Base-by-base conservation (phyloP, 768 basidiomycete genomes). In the Gyrodon lividus region DNA sequence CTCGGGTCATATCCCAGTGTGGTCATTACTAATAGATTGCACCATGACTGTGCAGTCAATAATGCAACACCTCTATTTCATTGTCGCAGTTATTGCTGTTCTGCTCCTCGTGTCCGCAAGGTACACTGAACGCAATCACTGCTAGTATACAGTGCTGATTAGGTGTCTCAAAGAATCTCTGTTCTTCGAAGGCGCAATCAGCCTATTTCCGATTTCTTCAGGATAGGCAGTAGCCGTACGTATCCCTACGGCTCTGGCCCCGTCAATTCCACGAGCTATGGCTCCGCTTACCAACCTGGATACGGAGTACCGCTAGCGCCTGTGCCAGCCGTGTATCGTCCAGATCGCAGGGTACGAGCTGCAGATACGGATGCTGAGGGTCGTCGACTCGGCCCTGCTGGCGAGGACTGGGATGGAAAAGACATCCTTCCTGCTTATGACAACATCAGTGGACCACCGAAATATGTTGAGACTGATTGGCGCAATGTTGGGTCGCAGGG, bases 341-440 rank as follows among this genome's bases (percentile, higher is more conserved):
- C 52, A 7, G 56, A 59, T 40, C 55, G 58, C 37, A 64, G 61
- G 31, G 63, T 70, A 3, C 68, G 55, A 37, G 73, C 72, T 0
- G 56, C 60, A 0, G 77, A 78, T 52, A 68, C 65, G 0, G 78
- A 78, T 54, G 66, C 59, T 16, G 57, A 55, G 8, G 79, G 79
- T 14, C 72, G 79, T 43, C 63, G 77, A 19, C 38, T 62, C 7
- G 62, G 59, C 7, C 48, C 54, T 1, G 61, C 71, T 34, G 70
- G 70, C 45, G 72, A 70, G 16, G 59, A 59, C 10, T 52, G 67
- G 49, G 61, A 64, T 0, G 74, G 76, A 52, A 80, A 79, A 54
- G 79, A 80, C 28, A 51, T 59, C 0, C 69, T 80, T 22, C 79
- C 79, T 7, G 76, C 77, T 5, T 81, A 80, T 41, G 74, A 79